A percentile compares a stretch with the other conserved stretches of the same genome.
These are phyloP conservation scores for Candida vaughaniae DNA, from an alignment of 805 yeast species.

Conservation along the genomic window DNA sequence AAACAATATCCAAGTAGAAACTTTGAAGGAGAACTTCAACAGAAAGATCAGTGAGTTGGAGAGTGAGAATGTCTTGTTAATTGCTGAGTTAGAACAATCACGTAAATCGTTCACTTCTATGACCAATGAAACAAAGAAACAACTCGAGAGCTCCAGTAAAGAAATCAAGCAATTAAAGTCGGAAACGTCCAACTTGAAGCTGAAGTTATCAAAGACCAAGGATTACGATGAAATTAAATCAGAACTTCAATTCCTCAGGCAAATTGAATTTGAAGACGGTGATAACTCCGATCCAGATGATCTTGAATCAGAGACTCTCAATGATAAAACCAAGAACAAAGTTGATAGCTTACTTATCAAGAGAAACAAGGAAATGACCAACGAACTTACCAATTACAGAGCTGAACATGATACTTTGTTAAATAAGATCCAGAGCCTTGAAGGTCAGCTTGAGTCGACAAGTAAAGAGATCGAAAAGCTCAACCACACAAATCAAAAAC, in stretches of 20 bases:
- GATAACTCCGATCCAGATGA: slow-evolving; percentile 33
- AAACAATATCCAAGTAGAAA: slow-evolving; percentile 43
- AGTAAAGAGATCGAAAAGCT: slow-evolving; percentile 41
- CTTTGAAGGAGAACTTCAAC: slow-evolving; percentile 38
- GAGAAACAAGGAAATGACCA: slow-evolving; percentile 70
- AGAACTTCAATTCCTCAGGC: slow-evolving; percentile 69
- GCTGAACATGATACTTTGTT: slow-evolving; percentile 52
- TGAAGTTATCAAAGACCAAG: slow-evolving; percentile 47
- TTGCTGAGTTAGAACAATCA: slow-evolving; percentile 56
- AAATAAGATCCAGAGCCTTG: slow-evolving; percentile 41
- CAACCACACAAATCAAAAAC: slow-evolving; percentile 50
- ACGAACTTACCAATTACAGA: slow-evolving; percentile 66
- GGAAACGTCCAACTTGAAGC: slow-evolving; percentile 52
- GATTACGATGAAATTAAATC: slow-evolving; percentile 82
- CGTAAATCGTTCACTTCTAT: slow-evolving; percentile 28
- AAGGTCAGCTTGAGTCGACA: slow-evolving; percentile 31
- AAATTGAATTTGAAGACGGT: slow-evolving; percentile 67
- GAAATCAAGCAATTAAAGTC: slow-evolving; percentile 48
- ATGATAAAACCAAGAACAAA: slow-evolving; percentile 17
- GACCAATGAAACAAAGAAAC: slow-evolving; percentile 26
- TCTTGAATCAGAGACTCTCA: slow-evolving; percentile 40
- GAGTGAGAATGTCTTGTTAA: slow-evolving; percentile 64
- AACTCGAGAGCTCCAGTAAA: slow-evolving; percentile 37
- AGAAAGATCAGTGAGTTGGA: slow-evolving; percentile 56
- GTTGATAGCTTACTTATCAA: slow-evolving; percentile 63